A percentile compares a stretch with the other conserved stretches of the same genome.
Conservation (phyloP, 2,329 filamentous ascomycete species). For the Pseudogymnoascus sp. region DNA sequence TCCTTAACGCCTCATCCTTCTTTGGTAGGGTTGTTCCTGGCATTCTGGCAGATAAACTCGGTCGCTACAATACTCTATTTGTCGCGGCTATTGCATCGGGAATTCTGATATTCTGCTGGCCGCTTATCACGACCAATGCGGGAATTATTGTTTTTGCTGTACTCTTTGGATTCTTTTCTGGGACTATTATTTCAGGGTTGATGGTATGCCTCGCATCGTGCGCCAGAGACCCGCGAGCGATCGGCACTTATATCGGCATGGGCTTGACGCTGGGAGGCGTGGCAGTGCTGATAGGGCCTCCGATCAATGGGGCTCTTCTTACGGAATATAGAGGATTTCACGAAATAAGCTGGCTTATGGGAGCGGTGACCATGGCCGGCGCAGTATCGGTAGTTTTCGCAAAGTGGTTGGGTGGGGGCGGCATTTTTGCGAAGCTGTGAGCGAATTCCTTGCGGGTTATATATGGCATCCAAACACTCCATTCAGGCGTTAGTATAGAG, state of each 20-base stretch:
- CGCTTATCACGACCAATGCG: conserved; percentile 12
- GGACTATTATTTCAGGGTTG: conserved; percentile 61
- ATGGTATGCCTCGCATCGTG: conserved; percentile 23
- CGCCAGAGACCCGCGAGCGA: conserved; percentile 55
- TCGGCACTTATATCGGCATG: conserved; percentile 63
- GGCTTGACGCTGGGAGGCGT: conserved; percentile 56
- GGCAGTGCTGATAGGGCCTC: conserved; percentile 58
- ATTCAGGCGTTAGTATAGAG: background rate
- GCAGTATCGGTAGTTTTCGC: conserved; percentile 8
- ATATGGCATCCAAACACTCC: background rate
- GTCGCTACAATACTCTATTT: conserved; percentile 30
- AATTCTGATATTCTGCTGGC: conserved; percentile 15
- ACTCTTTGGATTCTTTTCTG: conserved; percentile 73
- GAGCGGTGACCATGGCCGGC: conserved; percentile 20
- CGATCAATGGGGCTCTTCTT: conserved; percentile 59
- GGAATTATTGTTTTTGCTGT: conserved; percentile 47
- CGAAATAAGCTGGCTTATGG: conserved; percentile 23
- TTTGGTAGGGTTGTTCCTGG: conserved; percentile 20
- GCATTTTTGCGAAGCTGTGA: conserved; percentile 5
- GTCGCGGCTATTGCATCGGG: conserved; percentile 13
- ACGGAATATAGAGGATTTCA: conserved; percentile 38
- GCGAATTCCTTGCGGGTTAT: background rate
- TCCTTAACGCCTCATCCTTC: conserved; percentile 20
- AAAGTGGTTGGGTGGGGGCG: conserved; percentile 2
- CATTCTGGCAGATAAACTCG: conserved; percentile 16